Evolutionary conservation across 2,329 filamentous ascomycete genomes (phyloP), one percentile per base, ranked within the genome.

Genomic region (Alternaria tenuissima): DNA sequence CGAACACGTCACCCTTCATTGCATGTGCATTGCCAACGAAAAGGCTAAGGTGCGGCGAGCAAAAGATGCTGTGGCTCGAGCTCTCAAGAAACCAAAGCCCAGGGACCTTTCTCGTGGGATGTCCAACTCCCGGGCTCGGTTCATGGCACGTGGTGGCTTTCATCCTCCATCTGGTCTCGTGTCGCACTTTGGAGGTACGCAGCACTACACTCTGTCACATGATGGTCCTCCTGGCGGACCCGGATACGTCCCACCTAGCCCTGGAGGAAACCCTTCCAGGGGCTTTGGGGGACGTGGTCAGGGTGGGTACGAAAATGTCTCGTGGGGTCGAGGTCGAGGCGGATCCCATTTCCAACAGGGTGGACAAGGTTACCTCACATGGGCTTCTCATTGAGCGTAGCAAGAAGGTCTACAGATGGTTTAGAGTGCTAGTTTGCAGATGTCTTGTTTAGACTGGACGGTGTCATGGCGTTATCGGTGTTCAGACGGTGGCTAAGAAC

Each of bases 1-100:
- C 3, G 57, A 60, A 3, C 63, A 66, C 28, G 32, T 66, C 26
- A 47, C 52, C 7, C n/a, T 30, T 18, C 63, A 66, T 28, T 55
- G 52, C 39, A n/a, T 64, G 12, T 52, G 47, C 12, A 22, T 52
- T 7, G 57, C 57, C 12, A 42, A 24, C 6, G n/a, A 36, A 4
- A 52, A 52, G 7, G 57, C 57, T 6, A 1, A 7, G 8, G 7
- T 18, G 14, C 53, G 57, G 16, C 57, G 57, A 5, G 20, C 20
- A 8, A 52, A n/a, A 7, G 52, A 59, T 24, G 57, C 52, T 20
- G 7, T 7, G 1, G 46, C 44, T 16, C 52, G 52, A 12, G n/a
- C 18, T 7, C 20, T 26, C 8, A 59, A 32, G 26, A 47, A 28
- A 30, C 20, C 18, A 9, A 46, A 44, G 24, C 8, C 9, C 38